These are phyloP conservation scores for Scytalidium lignicola DNA, from an alignment of 2,329 filamentous ascomycete genomes.

Conservation along the genomic window DNA sequence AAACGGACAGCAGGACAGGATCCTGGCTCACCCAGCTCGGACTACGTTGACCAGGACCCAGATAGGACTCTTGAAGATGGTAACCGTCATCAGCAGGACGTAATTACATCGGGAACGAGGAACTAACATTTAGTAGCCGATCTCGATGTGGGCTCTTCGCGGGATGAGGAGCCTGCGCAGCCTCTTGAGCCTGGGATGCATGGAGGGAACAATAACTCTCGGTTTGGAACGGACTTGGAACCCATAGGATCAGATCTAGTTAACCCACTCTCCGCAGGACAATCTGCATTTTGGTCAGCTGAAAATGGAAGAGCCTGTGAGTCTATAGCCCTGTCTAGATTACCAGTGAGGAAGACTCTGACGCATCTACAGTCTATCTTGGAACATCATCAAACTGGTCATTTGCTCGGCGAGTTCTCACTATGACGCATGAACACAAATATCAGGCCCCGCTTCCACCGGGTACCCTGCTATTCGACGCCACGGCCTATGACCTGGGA, in stretches of 20 bases:
- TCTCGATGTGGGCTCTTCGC: background rate
- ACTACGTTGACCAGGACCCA: background rate
- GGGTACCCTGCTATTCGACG: slow-evolving; percentile 43
- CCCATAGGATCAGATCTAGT: slow-evolving; percentile 21
- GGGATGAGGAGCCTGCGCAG: background rate
- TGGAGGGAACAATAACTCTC: background rate
- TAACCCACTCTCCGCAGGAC: slow-evolving; percentile 36
- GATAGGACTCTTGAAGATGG: background rate
- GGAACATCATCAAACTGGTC: slow-evolving; percentile 54
- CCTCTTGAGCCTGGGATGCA: background rate
- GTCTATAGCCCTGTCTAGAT: slow-evolving; percentile 12
- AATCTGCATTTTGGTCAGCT: slow-evolving; percentile 36
- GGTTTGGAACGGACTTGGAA: background rate
- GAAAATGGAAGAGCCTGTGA: slow-evolving; percentile 37
- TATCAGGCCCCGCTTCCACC: slow-evolving; percentile 37
- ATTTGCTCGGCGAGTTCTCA: slow-evolving; percentile 45
- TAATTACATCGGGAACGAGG: background rate
- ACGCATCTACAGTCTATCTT: slow-evolving; percentile 37
- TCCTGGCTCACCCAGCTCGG: background rate
- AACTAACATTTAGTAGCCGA: background rate
- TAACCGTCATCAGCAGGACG: background rate
- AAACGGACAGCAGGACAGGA: background rate
- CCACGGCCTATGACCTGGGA: slow-evolving; percentile 43
- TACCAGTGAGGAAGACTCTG: background rate
- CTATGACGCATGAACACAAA: slow-evolving; percentile 41